A percentile compares a stretch with the other conserved stretches of the same genome.
Evolutionary conservation across 1,139 yeast species (phyloP).

Genomic region (Debaryomycetaceae sp.): DNA sequence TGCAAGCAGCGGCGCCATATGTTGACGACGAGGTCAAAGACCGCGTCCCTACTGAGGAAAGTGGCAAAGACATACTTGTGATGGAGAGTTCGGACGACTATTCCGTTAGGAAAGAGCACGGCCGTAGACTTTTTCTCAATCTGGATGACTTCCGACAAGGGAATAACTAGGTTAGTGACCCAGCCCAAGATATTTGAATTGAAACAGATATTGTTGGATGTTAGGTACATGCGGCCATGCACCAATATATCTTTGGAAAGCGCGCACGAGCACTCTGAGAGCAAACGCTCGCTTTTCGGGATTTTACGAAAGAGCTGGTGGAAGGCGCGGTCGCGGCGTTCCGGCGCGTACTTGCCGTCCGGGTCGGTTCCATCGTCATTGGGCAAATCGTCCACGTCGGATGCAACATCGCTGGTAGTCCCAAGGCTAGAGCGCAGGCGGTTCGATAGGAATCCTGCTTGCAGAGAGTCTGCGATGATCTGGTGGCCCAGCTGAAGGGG

Average conservation of each 20-base stretch:
- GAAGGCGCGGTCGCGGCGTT: constrained; percentile 49
- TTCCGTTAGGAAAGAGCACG: constrained; percentile 65
- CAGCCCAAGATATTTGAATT: constrained; percentile 68
- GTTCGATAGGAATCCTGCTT: constrained; percentile 4
- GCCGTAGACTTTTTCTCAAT: constrained; percentile 67
- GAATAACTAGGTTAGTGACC: constrained; percentile 57
- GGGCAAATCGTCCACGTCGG: constrained; percentile 5
- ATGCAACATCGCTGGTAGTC: constrained; percentile 6
- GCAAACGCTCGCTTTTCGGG: constrained; percentile 40
- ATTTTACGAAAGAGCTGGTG: constrained; percentile 51
- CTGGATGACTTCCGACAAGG: constrained; percentile 59
- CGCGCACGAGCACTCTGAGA: constrained; percentile 66
- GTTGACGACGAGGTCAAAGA: constrained; percentile 48
- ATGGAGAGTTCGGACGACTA: constrained; percentile 59
- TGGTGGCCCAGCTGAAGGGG: background rate
- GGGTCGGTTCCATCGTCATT: background rate
- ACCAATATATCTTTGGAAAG: constrained; percentile 57
- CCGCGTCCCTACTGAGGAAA: constrained; percentile 54
- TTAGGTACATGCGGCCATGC: constrained; percentile 61
- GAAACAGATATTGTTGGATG: constrained; percentile 51
- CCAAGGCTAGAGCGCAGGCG: background rate
- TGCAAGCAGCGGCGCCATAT: constrained; percentile 44
- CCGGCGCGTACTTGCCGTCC: constrained; percentile 17
- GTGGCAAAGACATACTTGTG: constrained; percentile 67
- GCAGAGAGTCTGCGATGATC: constrained; percentile 2